These are phyloP conservation scores for Glycine soja DNA, from an alignment of 306 rosid genomes.

Conservation along the genomic window DNA sequence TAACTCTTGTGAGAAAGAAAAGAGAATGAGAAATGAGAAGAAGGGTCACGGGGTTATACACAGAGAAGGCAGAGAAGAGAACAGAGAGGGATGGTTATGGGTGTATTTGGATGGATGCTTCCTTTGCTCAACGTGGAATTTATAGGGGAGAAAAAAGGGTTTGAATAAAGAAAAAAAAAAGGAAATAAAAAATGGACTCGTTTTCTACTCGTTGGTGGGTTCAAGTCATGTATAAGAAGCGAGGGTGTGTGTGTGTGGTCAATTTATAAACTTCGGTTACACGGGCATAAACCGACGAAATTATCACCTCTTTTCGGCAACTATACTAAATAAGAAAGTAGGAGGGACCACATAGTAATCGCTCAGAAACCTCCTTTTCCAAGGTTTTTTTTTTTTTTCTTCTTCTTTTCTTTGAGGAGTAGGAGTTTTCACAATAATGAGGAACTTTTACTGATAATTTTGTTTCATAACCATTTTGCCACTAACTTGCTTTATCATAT, in stretches of 20 bases:
- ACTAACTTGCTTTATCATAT: conserved; percentile 11
- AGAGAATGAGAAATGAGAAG: neutral
- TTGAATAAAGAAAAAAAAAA: neutral
- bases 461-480: conserved; percentile 18
- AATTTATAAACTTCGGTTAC: conserved; percentile 59
- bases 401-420: too few relatives aligned
- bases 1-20: neutral
- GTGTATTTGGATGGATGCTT: conserved; percentile 36
- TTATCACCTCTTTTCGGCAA: conserved; percentile 49
- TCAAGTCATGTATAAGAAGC: conserved; percentile 42
- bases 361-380: conserved; percentile 24
- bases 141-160: conserved; percentile 35
- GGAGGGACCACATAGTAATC: conserved; percentile 47
- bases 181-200: conserved; percentile 28
- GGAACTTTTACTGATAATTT: conserved; percentile 11
- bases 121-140: conserved; percentile 38
- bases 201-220: conserved; percentile 46
- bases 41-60: neutral
- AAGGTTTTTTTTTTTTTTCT: neutral
- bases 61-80: conserved; percentile 41
- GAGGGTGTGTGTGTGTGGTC: conserved; percentile 47
- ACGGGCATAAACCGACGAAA: conserved; percentile 62
- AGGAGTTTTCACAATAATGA: neutral
- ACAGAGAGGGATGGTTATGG: conserved; percentile 38
- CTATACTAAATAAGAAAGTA: conserved; percentile 38